Evolutionary conservation across 192 early-diverging fungal species (phyloP), one percentile per base, ranked within the genome.

Genomic region (Hyaloraphidium curvatum): DNA sequence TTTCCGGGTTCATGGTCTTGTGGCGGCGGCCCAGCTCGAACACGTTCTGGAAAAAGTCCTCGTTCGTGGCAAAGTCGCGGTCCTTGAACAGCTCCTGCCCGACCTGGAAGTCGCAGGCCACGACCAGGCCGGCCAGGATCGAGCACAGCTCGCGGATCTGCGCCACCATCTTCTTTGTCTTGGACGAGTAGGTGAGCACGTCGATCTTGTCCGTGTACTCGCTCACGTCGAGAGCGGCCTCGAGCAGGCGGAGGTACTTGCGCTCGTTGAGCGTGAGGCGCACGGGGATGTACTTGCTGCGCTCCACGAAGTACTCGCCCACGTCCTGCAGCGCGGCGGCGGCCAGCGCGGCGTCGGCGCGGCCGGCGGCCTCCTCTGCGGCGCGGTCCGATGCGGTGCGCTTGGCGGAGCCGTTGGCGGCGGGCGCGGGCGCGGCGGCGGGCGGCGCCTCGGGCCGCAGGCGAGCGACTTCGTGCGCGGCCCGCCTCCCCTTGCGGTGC

Each of bases 141-240:
- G 87, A 82, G 59, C 95, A 98, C 25, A 98, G 72, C 59, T 97
- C 92, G 51, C 86, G 85, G 62, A 98, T 95, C 63, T 98, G 95
- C 35, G 71, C 69, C 2, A 98, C 84, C 26, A 89, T 91, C 28
- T 92, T 82, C 65, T 84, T 86, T 25, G 78, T 60, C 61, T 92
- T 93, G 72, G 69, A 83, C 23, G 57, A 31, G 52, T 59, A 59
- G 25, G 1, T 59, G 23, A 92, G 66, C 23, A 87, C 68, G 53
- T 87, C 84, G 30, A 87, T 74, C 58, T 81, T 81, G 66, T 87
- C 84, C 1, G 84, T 87, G 70, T 87, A 87, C 64, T 87, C 84
- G 56, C 81, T 83, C 17, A 95, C 95, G 51, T 81, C 85, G 26
- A 98, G 70, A 0, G 85, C 91, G 5, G 95, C 87, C 63, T 98